Evolutionary conservation across 495 filamentous ascomycete species (phyloP), one percentile per base, ranked within the genome.

Genomic region (Hypoxylon crocopeplum): DNA sequence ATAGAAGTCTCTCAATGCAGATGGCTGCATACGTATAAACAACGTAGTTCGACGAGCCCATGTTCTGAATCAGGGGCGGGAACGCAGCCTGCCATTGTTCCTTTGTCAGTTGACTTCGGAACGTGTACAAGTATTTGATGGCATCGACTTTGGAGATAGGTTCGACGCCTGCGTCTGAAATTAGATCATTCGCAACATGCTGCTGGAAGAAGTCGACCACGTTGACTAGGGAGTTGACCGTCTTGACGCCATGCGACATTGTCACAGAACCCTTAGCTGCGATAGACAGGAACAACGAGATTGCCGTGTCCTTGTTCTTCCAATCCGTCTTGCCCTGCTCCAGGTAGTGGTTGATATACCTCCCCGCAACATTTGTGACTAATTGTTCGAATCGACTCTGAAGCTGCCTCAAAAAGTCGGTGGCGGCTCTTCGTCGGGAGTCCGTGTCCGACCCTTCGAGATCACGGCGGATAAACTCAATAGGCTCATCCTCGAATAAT

Each of bases 11-110:
- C 75, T 99, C 95, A 17, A 98, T 85, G 2, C 93, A 89, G 69
- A 98, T 97, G 0, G 94, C 90, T 25, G 95, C 92, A 59, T 98
- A 99, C 0, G 92, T 97, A 72, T 98, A 96, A 13, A 98, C 91
- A 46, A 98, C 93, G 68, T 96, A 97, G 69, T 96, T 92, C 1
- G 81, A 76, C 0, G 91, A 94, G 34, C 80, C 88, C 54, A 99
- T 78, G 62, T 97, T 93, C 61, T 95, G 88, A 24, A 97, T 91
- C 46, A 99, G 79, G 7, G 96, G 83, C 12, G 92, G 89, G 66
- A 99, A 90, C 2, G 92, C 92, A 48, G 84, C 84, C 45, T 87
- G 85, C 91, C 95, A 96, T 69, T 96, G 89, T 22, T 85, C 83
- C 73, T 91, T 89, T 25, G 90, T 89, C 59, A 87, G 69, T 64